These are phyloP conservation scores for Darksidea phi DNA, from an alignment of 495 filamentous ascomycete genomes.

Conservation along the genomic window DNA sequence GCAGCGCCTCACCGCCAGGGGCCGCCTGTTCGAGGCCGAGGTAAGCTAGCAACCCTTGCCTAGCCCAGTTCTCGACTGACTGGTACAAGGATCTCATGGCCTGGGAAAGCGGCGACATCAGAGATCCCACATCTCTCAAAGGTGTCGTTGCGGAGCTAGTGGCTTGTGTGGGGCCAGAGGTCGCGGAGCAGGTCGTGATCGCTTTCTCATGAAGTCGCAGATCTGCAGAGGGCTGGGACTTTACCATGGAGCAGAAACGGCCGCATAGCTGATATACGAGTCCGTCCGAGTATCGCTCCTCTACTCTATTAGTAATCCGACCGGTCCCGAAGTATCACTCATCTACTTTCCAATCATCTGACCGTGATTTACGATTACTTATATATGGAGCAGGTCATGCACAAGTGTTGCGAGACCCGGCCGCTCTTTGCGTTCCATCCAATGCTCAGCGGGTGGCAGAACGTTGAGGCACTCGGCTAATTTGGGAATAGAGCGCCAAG, in stretches of 20 bases:
- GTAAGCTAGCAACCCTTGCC: constrained; percentile 1
- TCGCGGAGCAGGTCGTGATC: constrained; percentile 55
- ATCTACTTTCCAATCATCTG: too few relatives aligned
- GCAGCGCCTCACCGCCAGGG: constrained; percentile 3
- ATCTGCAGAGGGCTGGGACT: not conserved
- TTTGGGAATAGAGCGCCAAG: too few relatives aligned
- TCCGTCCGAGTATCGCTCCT: too few relatives aligned
- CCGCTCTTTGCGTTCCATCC: too few relatives aligned
- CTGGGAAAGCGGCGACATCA: constrained; percentile 63
- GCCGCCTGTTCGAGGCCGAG: not conserved
- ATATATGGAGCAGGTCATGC: too few relatives aligned
- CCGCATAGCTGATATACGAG: too few relatives aligned
- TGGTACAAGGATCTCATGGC: constrained; percentile 54
- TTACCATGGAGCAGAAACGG: not conserved
- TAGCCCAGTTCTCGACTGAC: not conserved
- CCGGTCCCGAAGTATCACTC: too few relatives aligned
- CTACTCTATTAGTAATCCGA: too few relatives aligned
- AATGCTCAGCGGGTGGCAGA: too few relatives aligned
- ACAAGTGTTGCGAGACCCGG: too few relatives aligned
- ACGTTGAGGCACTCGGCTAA: too few relatives aligned
- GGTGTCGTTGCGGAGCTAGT: constrained; percentile 72
- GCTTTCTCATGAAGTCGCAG: constrained; percentile 28
- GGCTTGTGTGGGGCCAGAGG: constrained; percentile 68
- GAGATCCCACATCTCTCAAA: constrained; percentile 57
- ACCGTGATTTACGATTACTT: too few relatives aligned